phyloP scores from a whole-genome alignment of 1,284 basidiomycete species.

The Austroboletus novae-zelandiae region DNA sequence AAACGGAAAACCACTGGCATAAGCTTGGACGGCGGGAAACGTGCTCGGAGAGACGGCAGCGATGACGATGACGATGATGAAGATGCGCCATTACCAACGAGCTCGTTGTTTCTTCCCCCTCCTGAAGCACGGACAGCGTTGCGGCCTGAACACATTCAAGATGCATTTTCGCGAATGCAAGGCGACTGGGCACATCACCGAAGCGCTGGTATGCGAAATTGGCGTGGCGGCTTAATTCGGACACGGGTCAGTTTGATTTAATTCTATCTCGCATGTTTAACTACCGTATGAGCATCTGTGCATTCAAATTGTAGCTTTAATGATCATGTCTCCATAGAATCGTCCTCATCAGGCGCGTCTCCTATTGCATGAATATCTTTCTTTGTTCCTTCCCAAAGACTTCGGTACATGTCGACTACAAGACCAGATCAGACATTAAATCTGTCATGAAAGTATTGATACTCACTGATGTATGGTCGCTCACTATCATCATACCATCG shows the following conservation, averaged over 20 bases:
- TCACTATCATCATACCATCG: too few relatives aligned
- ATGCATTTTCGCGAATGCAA: conserved; percentile 87
- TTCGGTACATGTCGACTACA: neutral
- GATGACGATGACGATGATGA: conserved; percentile 58
- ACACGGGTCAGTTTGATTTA: conserved; percentile 80
- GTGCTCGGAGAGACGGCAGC: conserved; percentile 45
- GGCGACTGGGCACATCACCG: conserved; percentile 76
- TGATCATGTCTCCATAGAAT: too few relatives aligned
- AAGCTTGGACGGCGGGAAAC: conserved; percentile 50
- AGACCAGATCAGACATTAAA: too few relatives aligned
- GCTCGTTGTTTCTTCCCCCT: conserved; percentile 76
- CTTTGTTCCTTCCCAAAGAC: too few relatives aligned
- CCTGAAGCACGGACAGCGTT: conserved; percentile 77
- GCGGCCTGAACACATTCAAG: conserved; percentile 81
- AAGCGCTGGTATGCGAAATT: conserved; percentile 83
- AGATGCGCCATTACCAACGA: conserved; percentile 59
- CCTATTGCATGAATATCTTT: too few relatives aligned
- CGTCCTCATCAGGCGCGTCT: too few relatives aligned
- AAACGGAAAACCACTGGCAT: conserved; percentile 61
- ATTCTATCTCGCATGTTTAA: neutral
- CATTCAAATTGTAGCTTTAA: too few relatives aligned
- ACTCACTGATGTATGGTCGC: too few relatives aligned
- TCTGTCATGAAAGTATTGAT: too few relatives aligned
- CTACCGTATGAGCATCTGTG: too few relatives aligned
- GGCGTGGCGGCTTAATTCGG: conserved; percentile 78